Conservation (phyloP, 306 rosid species). For the Vigna unguiculata region DNA sequence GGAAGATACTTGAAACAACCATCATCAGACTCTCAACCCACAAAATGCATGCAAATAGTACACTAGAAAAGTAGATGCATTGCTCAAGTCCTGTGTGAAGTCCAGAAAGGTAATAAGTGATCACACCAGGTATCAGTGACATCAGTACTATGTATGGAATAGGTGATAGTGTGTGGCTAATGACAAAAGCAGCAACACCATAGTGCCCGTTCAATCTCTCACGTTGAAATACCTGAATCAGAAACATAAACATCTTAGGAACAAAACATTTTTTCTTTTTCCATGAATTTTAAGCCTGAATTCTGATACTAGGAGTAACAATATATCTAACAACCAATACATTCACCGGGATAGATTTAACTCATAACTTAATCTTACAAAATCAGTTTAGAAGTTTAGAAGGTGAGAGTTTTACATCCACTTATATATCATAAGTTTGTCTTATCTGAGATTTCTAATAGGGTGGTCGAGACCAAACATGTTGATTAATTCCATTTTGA, state of each 20-base stretch:
- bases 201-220: conserved; percentile 69
- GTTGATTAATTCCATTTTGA: neutral
- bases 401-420: too few relatives aligned
- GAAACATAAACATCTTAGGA: too few relatives aligned
- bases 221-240: conserved; percentile 52
- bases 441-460: too few relatives aligned
- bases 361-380: too few relatives aligned
- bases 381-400: too few relatives aligned
- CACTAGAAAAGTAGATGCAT: conserved; percentile 45
- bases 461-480: too few relatives aligned
- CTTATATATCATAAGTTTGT: too few relatives aligned
- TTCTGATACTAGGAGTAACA: too few relatives aligned
- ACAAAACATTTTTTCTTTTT: neutral
- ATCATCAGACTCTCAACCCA: conserved; percentile 69
- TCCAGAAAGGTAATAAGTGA: conserved; percentile 53
- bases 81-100: conserved; percentile 51
- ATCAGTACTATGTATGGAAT: conserved; percentile 48
- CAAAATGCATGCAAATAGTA: conserved; percentile 48
- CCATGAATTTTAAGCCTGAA: too few relatives aligned
- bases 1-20: conserved; percentile 57
- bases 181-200: conserved; percentile 51
- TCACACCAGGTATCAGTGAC: conserved; percentile 57
- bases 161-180: conserved; percentile 60
- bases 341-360: too few relatives aligned
- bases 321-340: too few relatives aligned